phyloP scores from a whole-genome alignment of 306 rosid species.

The Castanea sativa region DNA sequence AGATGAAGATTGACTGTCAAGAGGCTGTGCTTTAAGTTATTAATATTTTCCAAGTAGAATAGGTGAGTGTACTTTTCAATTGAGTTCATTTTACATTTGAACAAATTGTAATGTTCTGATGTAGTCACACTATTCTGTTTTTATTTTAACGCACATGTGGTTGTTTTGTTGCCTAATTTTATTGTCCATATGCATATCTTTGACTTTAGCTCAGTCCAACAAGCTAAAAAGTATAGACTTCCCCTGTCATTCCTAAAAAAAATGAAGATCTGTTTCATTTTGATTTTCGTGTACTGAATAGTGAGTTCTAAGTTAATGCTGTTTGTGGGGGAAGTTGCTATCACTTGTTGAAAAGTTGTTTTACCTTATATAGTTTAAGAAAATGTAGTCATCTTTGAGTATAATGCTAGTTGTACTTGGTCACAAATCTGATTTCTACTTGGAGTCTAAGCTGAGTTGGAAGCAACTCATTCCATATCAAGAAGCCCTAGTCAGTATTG shows the following conservation, averaged over 20 bases:
- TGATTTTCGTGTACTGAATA: not conserved
- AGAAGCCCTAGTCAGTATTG: not conserved
- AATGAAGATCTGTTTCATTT: not conserved
- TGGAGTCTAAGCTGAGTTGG: not conserved
- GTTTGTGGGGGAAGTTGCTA: not conserved
- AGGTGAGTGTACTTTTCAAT: conserved; percentile 11
- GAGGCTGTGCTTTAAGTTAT: not conserved
- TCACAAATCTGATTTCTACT: not conserved
- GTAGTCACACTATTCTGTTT: not conserved
- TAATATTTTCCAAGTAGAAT: conserved; percentile 3
- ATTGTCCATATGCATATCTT: not conserved
- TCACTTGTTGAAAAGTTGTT: not conserved
- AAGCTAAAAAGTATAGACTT: not conserved
- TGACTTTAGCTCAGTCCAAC: not conserved
- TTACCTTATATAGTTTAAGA: not conserved
- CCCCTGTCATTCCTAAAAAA: not conserved
- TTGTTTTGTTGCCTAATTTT: not conserved
- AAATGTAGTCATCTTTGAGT: not conserved
- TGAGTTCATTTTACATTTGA: not conserved
- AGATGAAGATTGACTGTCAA: conserved; percentile 57
- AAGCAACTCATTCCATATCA: not conserved
- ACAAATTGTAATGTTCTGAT: not conserved
- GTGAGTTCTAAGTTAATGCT: not conserved
- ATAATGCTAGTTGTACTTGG: not conserved
- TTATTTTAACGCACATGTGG: not conserved